Base-by-base conservation (phyloP, 176 grass and related monocot species). In the Tillandsia leiboldiana region DNA sequence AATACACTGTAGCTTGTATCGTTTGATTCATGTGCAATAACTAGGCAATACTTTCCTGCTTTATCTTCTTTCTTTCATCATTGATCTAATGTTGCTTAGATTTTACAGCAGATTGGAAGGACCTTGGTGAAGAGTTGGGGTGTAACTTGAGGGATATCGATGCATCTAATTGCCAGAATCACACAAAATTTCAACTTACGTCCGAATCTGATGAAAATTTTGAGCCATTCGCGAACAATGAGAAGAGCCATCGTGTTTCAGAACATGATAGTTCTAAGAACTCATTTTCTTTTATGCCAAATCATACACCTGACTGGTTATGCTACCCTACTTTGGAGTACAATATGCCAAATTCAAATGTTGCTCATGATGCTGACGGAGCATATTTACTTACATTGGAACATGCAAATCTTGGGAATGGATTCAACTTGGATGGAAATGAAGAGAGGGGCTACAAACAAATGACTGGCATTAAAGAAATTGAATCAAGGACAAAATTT, bases 401-500 rank as follows among this genome's bases (percentile, higher is more conserved):
- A 59, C 65, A 72, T 50, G 48, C 76, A 63, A 73, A 62, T 73
- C 17, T 72, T 13, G 51, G 53, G 75, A 76, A 75, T 75, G 83
- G 18, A 69, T 63, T 76, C 5, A 83, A 72, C 49, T 64, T 48
- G 13, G 73, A 75, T 70, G 66, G 50, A 48, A 59, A 75, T 2
- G 73, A 91, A 73, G 23, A 54, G 24, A 71, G 72, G 50, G 72
- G 77, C 52, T 82, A 65, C 17, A 73, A 65, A 20, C 58, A 79
- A 76, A 63, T 73, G 68, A 59, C 72, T 64, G 51, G 57, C 52
- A 48, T 49, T 54, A 76, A 67, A 75, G 78, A 63, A 17, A 48
- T 52, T 64, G 71, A 79, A 73, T 74, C 22, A 26, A 72, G 67
- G 67, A 72, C 78, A 51, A 80, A 79, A 79, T 79, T 71, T 76